Evolutionary conservation across 1,284 basidiomycete species (phyloP).

Genomic region (Microbotryomycetes sp.): DNA sequence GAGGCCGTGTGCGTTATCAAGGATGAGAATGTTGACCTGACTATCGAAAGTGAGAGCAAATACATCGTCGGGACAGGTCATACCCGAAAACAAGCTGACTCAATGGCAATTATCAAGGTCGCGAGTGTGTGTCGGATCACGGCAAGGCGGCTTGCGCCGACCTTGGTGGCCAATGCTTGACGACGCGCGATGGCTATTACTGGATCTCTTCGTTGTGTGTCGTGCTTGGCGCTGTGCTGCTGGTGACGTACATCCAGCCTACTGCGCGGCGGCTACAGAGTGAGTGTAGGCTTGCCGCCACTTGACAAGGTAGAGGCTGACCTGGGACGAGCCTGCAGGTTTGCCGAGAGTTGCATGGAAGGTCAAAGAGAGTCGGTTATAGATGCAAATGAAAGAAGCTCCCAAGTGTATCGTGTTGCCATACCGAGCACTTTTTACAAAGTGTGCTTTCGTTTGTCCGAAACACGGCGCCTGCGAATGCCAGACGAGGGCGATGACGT

Average conservation of each 20-base stretch:
- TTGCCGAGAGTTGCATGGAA: background rate
- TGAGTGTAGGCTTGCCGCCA: conserved; percentile 47
- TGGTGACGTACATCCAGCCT: conserved; percentile 73
- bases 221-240: conserved; percentile 59
- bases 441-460: too few relatives aligned
- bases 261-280: conserved; percentile 77
- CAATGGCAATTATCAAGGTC: too few relatives aligned
- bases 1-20: conserved; percentile 67
- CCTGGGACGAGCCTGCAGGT: background rate
- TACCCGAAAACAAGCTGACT: too few relatives aligned
- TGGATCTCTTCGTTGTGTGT: conserved; percentile 74
- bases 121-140: conserved; percentile 81
- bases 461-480: too few relatives aligned
- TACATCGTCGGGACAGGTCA: too few relatives aligned
- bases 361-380: background rate
- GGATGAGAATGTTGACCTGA: conserved; percentile 49
- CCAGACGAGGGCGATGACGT: too few relatives aligned
- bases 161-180: conserved; percentile 70
- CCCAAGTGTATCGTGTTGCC: too few relatives aligned
- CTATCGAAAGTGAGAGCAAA: conserved; percentile 42
- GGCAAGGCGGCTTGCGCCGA: conserved; percentile 73
- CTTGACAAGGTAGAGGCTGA: background rate
- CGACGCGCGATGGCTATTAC: conserved; percentile 87
- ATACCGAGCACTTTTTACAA: too few relatives aligned
- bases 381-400: too few relatives aligned